Base-by-base conservation (phyloP, 2,329 filamentous ascomycete species). In the Talaromyces sp. region DNA sequence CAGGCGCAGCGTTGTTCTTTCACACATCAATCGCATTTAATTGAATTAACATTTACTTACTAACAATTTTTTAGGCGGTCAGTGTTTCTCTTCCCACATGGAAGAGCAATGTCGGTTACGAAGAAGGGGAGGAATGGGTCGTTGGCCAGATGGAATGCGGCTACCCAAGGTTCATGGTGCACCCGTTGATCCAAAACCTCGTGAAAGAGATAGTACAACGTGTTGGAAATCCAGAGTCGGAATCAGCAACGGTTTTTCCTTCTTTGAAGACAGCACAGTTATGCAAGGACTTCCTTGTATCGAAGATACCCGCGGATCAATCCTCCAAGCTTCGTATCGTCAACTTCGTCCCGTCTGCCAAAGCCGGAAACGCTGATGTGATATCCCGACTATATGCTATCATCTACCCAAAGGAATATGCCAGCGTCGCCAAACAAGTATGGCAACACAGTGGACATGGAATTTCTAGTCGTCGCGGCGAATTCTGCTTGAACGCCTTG, bases 401-500 rank as follows among this genome's bases (percentile, higher is more conserved):
- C 3, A 72, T 98, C 50, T 92, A 89, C 68, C 85, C 88, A 0
- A 80, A 83, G 53, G 84, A 87, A 12, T 78, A 86, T 18, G 93
- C 89, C 68, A 78, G 85, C 4, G 76, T 90, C 63, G 91, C 92
- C n/a, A 98, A 97, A 75, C 86, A 92, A 69, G 97, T 96, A 70
- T 99, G 95, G 95, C 95, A 98, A 74, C 95, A 99, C 75, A 90
- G 91, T 0, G 95, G 95, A 23, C 93, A 96, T 64, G 95, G 95
- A 16, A 83, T 96, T 14, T 97, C 93, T 0, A 97, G 93, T 73
- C 88, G 95, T 56, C 86, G 92, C 47, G 93, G 92, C 36, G 94
- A 97, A 72, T 97, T 96, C 75, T 96, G 91, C 72, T 87, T 92
- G 63, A 81, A 84, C 50, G 83, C 94, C 1, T 85, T 96, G 65